Percentiles rank a stretch among this genome's conserved stretches.
Evolutionary conservation across 768 basidiomycete genomes (phyloP).

Genomic region (Chalciporus chontae): DNA sequence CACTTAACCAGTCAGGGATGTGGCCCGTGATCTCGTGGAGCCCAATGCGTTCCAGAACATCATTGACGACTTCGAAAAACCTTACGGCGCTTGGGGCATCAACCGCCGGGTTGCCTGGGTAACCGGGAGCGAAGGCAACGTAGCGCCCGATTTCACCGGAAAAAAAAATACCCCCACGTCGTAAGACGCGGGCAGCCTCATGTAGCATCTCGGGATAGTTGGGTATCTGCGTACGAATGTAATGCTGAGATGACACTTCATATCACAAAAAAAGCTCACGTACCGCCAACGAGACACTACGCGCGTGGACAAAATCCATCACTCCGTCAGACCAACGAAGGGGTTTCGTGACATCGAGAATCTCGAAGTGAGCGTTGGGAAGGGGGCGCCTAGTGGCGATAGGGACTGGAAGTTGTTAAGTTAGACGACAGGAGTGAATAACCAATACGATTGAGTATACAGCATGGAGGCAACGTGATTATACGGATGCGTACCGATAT

Average conservation of each 20-base stretch:
- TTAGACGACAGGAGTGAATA: conserved; percentile 2
- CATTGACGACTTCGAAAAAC: conserved; percentile 41
- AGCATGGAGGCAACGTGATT: conserved; percentile 8
- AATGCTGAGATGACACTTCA: conserved; percentile 14
- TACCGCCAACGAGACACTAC: conserved; percentile 58
- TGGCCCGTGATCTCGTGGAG: conserved; percentile 36
- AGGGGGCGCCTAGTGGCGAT: conserved; percentile 63
- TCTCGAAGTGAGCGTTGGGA: conserved; percentile 60
- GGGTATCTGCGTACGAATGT: conserved; percentile 41
- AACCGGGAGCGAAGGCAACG: conserved; percentile 38
- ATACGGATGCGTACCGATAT: conserved; percentile 58
- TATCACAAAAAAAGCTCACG: conserved; percentile 24
- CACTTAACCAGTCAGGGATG: conserved; percentile 37
- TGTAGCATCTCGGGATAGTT: conserved; percentile 50
- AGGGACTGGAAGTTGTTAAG: conserved; percentile 47
- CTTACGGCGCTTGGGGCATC: conserved; percentile 24
- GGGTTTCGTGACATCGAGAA: conserved; percentile 55
- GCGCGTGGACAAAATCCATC: conserved; percentile 70
- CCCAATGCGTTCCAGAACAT: conserved; percentile 35
- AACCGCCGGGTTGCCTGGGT: conserved; percentile 21
- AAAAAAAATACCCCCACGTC: conserved; percentile 67
- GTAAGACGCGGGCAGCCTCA: conserved; percentile 63
- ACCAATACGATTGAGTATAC: conserved; percentile 13
- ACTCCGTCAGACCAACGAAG: conserved; percentile 48
- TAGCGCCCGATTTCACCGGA: conserved; percentile 57